Base-by-base conservation (phyloP, 768 basidiomycete genomes). In the Calocybe indica region DNA sequence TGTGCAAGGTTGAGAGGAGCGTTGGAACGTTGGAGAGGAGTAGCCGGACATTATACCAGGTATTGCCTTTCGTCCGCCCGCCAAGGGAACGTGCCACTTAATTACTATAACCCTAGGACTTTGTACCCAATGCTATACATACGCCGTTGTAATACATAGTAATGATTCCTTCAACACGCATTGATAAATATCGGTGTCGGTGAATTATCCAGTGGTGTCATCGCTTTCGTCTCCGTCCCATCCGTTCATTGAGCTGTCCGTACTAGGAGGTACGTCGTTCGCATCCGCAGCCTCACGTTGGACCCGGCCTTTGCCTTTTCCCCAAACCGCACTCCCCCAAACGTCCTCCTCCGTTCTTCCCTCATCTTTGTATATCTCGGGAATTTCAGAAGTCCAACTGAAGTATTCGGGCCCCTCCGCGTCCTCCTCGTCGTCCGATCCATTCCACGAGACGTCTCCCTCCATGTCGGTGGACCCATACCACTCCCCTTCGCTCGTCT, bases 141-240 rank as follows among this genome's bases (percentile, higher is more conserved):
- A 22, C 22, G 22, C 22, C 22, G 22, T 22, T 22, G 22, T 22
- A 22, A 22, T 22, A 22, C 22, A 22, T 22, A 22, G 22, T 22
- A 22, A 22, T 22, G 22, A 22, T 22, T 22, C 22, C 22, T 22
- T 22, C 22, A 22, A 22, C 22, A 22, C 22, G 22, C 22, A 22
- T 22, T 22, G 22, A 22, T 22, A 22, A 22, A 22, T 22, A 22
- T 22, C 22, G 22, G 22, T 22, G 22, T 22, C 22, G 22, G 22
- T 22, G 22, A 22, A 22, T 22, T 22, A 22, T 22, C 22, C 66
- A 55, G 62, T 67, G 30, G 61, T 69, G 43, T 68, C 58, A 36
- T 67, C 68, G 46, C 71, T 74, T 46, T 70, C 66, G 48, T 75
- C 72, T 9, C 70, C 72, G 45, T 74, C 73, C 74, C 73, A 74